phyloP scores from a whole-genome alignment of 306 rosid species.

The Gynostemma pentaphyllum region DNA sequence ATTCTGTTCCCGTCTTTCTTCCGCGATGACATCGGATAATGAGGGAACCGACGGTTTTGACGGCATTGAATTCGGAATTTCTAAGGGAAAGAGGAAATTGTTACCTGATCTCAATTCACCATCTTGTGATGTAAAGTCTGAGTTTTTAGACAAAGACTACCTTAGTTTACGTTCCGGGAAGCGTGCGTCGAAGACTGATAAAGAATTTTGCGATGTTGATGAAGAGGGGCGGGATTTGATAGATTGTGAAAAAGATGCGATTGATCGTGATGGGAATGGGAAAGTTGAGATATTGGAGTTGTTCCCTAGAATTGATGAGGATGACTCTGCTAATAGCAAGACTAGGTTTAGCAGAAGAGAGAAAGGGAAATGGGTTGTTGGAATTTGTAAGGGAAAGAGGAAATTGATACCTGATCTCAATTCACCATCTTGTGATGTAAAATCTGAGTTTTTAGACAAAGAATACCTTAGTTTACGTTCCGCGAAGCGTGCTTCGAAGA shows the following conservation, averaged over 20 bases:
- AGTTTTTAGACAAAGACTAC: neutral
- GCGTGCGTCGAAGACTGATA: slow-evolving; percentile 27
- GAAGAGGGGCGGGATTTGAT: slow-evolving; percentile 5
- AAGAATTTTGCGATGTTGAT: neutral
- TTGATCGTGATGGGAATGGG: neutral
- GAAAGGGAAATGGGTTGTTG: slow-evolving; percentile 16
- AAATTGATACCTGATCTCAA: slow-evolving; percentile 13
- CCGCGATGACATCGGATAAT: neutral
- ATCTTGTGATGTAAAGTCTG: slow-evolving; percentile 12
- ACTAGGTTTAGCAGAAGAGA: neutral
- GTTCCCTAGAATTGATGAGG: neutral
- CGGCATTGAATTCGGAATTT: neutral
- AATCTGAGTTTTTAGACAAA: neutral
- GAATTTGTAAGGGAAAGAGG: too few relatives aligned
- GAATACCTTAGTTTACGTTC: slow-evolving; percentile 32
- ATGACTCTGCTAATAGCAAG: neutral
- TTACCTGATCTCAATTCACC: slow-evolving; percentile 9
- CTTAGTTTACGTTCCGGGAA: slow-evolving; percentile 46
- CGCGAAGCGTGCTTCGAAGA: slow-evolving; percentile 39
- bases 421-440: slow-evolving; percentile 13
- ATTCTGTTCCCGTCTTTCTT: neutral
- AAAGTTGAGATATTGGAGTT: neutral
- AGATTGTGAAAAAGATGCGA: neutral
- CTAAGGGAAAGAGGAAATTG: slow-evolving; percentile 23
- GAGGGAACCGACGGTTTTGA: slow-evolving; percentile 10